Percentiles rank a stretch among this genome's conserved stretches.
These are phyloP conservation scores for Omphalotus guepiniiformis DNA, from an alignment of 768 basidiomycete species.

Conservation along the genomic window DNA sequence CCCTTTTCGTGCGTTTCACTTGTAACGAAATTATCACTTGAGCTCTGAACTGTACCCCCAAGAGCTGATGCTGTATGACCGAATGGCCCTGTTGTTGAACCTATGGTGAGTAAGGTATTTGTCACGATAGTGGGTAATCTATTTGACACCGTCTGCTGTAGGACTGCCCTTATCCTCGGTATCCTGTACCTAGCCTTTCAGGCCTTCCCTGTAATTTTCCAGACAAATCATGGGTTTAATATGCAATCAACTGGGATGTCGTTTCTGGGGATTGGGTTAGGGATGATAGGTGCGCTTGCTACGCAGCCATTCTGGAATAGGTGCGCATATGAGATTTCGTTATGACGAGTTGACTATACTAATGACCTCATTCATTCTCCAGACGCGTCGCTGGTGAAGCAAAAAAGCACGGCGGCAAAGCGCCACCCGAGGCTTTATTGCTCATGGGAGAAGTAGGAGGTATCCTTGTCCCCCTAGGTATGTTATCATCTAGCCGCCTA, in stretches of 20 bases:
- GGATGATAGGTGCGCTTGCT: slow-evolving; percentile 44
- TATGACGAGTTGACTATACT: slow-evolving; percentile 31
- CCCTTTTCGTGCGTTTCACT: slow-evolving; percentile 59
- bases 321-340: slow-evolving; percentile 31
- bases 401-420: slow-evolving; percentile 31
- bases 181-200: slow-evolving; percentile 66
- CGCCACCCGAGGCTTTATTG: slow-evolving; percentile 65
- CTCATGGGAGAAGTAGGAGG: slow-evolving; percentile 67
- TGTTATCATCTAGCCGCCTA: slow-evolving; percentile 48
- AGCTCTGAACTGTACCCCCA: too few relatives aligned
- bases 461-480: slow-evolving; percentile 54
- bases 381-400: slow-evolving; percentile 35
- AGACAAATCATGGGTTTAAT: slow-evolving; percentile 48
- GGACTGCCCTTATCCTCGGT: slow-evolving; percentile 56
- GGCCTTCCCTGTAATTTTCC: slow-evolving; percentile 48
- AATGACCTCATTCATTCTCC: not conserved
- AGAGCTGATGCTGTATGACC: slow-evolving; percentile 63
- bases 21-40: not conserved
- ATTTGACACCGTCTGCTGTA: slow-evolving; percentile 48
- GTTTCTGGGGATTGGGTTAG: slow-evolving; percentile 59
- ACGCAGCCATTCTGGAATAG: slow-evolving; percentile 26
- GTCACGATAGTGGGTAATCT: slow-evolving; percentile 33
- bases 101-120: slow-evolving; percentile 48
- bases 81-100: slow-evolving; percentile 74
- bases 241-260: slow-evolving; percentile 49